Evolutionary conservation across 352 stramenopile species (phyloP).

Genomic region (Aphanomyces astaci): DNA sequence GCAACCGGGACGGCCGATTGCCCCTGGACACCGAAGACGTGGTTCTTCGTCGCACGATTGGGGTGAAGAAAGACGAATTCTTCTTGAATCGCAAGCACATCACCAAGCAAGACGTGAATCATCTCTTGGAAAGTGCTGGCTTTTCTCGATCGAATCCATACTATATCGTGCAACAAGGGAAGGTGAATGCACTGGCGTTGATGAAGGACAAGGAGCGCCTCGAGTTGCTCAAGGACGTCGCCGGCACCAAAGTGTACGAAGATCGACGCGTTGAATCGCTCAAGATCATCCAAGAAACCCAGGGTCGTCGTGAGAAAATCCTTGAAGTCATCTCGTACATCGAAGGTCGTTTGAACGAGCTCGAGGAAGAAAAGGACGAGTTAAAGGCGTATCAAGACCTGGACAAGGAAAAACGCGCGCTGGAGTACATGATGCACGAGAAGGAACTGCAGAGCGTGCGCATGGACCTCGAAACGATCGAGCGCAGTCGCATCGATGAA

Average conservation of each 20-base stretch:
- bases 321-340: constrained; percentile 94
- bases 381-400: constrained; percentile 91
- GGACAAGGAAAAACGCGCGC: constrained; percentile 90
- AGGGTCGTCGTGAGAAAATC: constrained; percentile 93
- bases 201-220: constrained; percentile 98
- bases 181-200: constrained; percentile 96
- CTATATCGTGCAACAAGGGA: constrained; percentile 99
- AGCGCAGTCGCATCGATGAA: constrained; percentile 56
- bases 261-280: constrained; percentile 94
- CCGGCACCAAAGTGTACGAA: constrained; percentile 98
- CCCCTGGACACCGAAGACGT: constrained; percentile 90
- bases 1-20: constrained; percentile 97
- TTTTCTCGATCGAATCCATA: constrained; percentile 99
- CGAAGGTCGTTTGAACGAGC: constrained; percentile 87
- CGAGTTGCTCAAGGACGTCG: constrained; percentile 97
- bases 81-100: constrained; percentile 99
- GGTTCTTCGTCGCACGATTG: constrained; percentile 95
- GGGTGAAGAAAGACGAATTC: constrained; percentile 99
- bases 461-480: constrained; percentile 54
- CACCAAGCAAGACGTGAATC: constrained; percentile 96
- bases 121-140: constrained; percentile 96
- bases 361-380: constrained; percentile 99
- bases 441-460: constrained; percentile 71
- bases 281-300: constrained; percentile 96
- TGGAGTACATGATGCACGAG: constrained; percentile 96